A percentile compares a stretch with the other conserved stretches of the same genome.
These are phyloP conservation scores for Aspergillus novofumigatus DNA, from an alignment of 2,329 filamentous ascomycete species.

Conservation along the genomic window DNA sequence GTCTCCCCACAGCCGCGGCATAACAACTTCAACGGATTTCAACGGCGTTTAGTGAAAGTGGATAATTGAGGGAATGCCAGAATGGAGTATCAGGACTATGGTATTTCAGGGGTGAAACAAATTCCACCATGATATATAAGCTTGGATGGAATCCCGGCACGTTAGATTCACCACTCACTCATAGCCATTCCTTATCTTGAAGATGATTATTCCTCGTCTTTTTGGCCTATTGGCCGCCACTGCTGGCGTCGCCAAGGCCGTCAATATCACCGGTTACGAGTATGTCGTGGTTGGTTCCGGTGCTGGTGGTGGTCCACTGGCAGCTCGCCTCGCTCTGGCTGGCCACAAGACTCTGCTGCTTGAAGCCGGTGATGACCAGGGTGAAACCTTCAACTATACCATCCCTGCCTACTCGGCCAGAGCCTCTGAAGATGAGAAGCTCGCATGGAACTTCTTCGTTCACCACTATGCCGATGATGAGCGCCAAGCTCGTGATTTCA, in stretches of 20 bases:
- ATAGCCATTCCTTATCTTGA: too few relatives aligned
- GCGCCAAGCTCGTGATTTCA: slow-evolving; percentile 27
- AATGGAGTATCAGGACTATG: too few relatives aligned
- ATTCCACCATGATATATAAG: too few relatives aligned
- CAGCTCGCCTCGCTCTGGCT: slow-evolving; percentile 30
- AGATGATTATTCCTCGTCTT: background rate
- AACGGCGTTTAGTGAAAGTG: too few relatives aligned
- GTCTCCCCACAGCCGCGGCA: too few relatives aligned
- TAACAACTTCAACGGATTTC: too few relatives aligned
- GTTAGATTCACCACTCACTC: too few relatives aligned
- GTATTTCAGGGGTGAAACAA: too few relatives aligned
- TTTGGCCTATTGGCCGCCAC: background rate
- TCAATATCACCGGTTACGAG: slow-evolving; percentile 29
- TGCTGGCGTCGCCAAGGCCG: slow-evolving; percentile 11
- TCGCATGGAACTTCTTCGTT: slow-evolving; percentile 35
- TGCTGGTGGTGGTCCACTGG: slow-evolving; percentile 34
- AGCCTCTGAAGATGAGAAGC: slow-evolving; percentile 26
- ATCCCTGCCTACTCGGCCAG: slow-evolving; percentile 26
- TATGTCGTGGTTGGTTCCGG: slow-evolving; percentile 39
- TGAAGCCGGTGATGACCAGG: slow-evolving; percentile 36
- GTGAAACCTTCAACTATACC: slow-evolving; percentile 25
- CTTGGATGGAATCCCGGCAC: too few relatives aligned
- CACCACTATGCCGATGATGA: slow-evolving; percentile 31
- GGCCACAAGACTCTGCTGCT: slow-evolving; percentile 35
- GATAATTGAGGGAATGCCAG: too few relatives aligned